Evolutionary conservation across 768 basidiomycete species (phyloP).

Genomic region (Leccinum sublutescens): DNA sequence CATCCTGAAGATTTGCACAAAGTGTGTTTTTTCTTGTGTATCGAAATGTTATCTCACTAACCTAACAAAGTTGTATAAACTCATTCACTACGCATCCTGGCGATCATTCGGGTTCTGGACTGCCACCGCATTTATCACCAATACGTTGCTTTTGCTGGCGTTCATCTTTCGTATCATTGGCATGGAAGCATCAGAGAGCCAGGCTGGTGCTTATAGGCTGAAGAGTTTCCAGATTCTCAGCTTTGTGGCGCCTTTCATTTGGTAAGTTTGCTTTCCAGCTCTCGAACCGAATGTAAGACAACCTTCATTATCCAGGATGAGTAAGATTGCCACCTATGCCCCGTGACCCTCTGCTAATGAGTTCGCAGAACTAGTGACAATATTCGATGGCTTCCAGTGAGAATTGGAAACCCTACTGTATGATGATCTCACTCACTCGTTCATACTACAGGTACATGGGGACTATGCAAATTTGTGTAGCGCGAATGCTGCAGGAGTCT

Average conservation of each 20-base stretch:
- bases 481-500: slow-evolving; percentile 91
- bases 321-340: slow-evolving; percentile 42
- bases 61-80: slow-evolving; percentile 56
- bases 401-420: slow-evolving; percentile 11
- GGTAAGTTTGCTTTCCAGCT: slow-evolving; percentile 46
- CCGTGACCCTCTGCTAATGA: neutral
- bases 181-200: slow-evolving; percentile 36
- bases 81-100: slow-evolving; percentile 74
- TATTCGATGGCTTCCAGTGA: slow-evolving; percentile 81
- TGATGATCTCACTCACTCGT: neutral
- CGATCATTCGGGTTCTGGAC: slow-evolving; percentile 84
- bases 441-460: slow-evolving; percentile 67
- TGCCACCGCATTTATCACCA: slow-evolving; percentile 65
- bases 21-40: slow-evolving; percentile 13
- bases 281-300: neutral
- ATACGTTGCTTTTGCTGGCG: slow-evolving; percentile 68
- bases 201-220: slow-evolving; percentile 43
- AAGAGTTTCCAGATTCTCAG: slow-evolving; percentile 87
- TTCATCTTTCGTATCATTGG: slow-evolving; percentile 72
- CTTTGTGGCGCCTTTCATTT: slow-evolving; percentile 85
- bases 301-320: slow-evolving; percentile 59
- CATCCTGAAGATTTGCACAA: slow-evolving; percentile 21
- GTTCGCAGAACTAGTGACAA: slow-evolving; percentile 64
- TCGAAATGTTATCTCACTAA: neutral
- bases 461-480: slow-evolving; percentile 91